Conservation (phyloP, 179 eudicot genomes). For the Sideroxylon spinosum region DNA sequence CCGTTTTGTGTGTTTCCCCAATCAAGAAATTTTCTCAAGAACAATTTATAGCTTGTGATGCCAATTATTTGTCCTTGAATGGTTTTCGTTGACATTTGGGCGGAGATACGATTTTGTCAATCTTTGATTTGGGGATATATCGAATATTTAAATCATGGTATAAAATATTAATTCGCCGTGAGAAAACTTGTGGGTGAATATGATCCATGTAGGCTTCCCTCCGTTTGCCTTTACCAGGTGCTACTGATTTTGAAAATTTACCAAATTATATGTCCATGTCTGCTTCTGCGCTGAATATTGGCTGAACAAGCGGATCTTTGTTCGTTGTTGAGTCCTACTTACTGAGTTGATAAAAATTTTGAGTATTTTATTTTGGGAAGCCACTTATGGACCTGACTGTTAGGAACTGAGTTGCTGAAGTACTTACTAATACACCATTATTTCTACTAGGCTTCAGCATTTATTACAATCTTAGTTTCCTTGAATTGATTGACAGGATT, state of each 20-base stretch:
- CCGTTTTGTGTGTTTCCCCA: neutral
- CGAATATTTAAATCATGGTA: neutral
- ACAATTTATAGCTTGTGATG: neutral
- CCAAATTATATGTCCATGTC: neutral
- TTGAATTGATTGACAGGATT: neutral
- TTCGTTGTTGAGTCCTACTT: neutral
- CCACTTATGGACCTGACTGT: neutral
- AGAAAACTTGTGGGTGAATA: neutral
- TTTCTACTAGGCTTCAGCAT: neutral
- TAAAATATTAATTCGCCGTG: neutral
- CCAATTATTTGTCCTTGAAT: neutral
- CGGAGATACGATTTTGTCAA: neutral
- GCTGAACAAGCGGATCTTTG: neutral
- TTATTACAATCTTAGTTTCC: neutral
- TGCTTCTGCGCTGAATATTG: neutral
- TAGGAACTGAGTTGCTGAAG: neutral
- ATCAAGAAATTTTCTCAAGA: neutral
- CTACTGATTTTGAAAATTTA: neutral
- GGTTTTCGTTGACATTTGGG: neutral
- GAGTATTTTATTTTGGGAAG: neutral
- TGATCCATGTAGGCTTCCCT: neutral
- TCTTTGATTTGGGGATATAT: neutral
- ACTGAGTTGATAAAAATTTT: neutral
- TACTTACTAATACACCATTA: neutral
- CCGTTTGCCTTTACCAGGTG: neutral